phyloP scores from a whole-genome alignment of 2,329 filamentous ascomycete species.

The Elsinoe perseae region DNA sequence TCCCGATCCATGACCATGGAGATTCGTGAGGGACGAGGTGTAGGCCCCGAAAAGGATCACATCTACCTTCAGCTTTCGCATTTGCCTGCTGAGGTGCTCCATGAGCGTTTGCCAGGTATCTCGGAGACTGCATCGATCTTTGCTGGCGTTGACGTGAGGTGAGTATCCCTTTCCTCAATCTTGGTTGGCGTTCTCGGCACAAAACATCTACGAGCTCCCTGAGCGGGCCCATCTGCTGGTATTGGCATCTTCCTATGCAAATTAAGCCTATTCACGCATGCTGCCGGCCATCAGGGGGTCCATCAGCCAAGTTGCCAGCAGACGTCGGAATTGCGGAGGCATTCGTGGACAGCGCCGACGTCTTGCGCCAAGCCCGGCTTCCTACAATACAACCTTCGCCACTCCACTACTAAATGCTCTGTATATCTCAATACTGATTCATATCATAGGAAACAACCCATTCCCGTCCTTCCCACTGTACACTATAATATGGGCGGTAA shows the following conservation, averaged over 20 bases:
- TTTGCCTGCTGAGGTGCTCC: constrained; percentile 81
- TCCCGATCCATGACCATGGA: constrained; percentile 98
- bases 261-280: too few relatives aligned
- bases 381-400: not conserved
- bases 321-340: not conserved
- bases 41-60: constrained; percentile 95
- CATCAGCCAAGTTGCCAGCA: too few relatives aligned
- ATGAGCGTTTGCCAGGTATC: constrained; percentile 95
- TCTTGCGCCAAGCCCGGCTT: not conserved
- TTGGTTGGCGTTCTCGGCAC: not conserved
- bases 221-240: too few relatives aligned
- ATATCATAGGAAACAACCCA: not conserved
- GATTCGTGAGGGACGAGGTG: constrained; percentile 94
- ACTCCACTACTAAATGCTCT: not conserved
- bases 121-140: constrained; percentile 98
- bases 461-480: constrained; percentile 39
- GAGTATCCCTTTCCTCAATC: constrained; percentile 13
- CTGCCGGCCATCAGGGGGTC: too few relatives aligned
- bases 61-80: constrained; percentile 98
- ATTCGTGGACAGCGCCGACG: not conserved
- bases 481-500: constrained; percentile 97
- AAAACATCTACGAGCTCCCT: too few relatives aligned
- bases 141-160: constrained; percentile 83
- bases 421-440: not conserved
- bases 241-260: too few relatives aligned